Percentiles rank a stretch among this genome's conserved stretches.
Evolutionary conservation across 495 filamentous ascomycete species (phyloP).

Genomic region (Xylaria scruposa): DNA sequence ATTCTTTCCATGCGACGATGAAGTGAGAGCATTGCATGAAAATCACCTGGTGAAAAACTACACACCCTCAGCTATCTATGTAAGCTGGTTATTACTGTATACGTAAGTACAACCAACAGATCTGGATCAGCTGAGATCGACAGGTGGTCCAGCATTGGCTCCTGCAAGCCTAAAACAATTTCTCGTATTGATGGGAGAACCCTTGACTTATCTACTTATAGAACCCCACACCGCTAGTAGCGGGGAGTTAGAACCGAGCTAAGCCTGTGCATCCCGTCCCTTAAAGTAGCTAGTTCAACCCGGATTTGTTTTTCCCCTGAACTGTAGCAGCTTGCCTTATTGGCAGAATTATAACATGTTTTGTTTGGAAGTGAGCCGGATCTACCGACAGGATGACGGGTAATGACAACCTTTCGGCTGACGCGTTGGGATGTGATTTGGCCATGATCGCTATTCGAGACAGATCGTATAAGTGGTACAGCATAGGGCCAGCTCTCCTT

Average conservation of each 20-base stretch:
- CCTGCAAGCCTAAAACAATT: neutral
- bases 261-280: neutral
- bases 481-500: neutral
- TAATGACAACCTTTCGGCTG: neutral
- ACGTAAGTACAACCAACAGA: neutral
- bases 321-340: neutral
- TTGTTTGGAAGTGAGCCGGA: neutral
- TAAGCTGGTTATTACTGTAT: neutral
- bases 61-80: neutral
- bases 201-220: slow-evolving; percentile 13
- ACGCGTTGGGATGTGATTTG: neutral
- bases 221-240: slow-evolving; percentile 11
- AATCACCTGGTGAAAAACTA: neutral
- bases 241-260: slow-evolving; percentile 11
- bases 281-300: neutral
- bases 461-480: slow-evolving; percentile 4
- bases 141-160: neutral
- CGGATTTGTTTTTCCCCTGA: neutral
- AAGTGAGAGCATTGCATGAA: neutral
- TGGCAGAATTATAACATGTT: neutral
- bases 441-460: neutral
- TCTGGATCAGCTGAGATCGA: slow-evolving; percentile 18
- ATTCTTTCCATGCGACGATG: neutral
- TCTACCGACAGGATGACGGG: neutral
- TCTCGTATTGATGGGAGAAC: slow-evolving; percentile 21